Evolutionary conservation across 2,329 filamentous ascomycete species (phyloP).

Genomic region (Teratosphaeria nubilosa): DNA sequence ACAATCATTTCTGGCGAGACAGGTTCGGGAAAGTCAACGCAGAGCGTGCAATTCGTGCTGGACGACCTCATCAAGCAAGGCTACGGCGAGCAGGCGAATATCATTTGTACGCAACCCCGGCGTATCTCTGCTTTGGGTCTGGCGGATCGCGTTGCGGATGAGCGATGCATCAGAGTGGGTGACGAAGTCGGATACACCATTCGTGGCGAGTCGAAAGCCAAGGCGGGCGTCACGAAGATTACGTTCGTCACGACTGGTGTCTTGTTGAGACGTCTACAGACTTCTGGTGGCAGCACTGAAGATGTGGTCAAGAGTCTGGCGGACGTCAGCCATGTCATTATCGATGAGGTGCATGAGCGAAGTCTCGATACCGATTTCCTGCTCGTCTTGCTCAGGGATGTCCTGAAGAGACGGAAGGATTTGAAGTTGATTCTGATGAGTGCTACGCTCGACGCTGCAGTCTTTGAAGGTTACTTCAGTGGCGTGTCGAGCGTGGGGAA

Average conservation of each 20-base stretch:
- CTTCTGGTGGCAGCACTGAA: slow-evolving; percentile 67
- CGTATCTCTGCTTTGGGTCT: slow-evolving; percentile 89
- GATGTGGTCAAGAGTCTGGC: slow-evolving; percentile 73
- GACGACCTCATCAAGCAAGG: slow-evolving; percentile 75
- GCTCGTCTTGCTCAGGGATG: slow-evolving; percentile 74
- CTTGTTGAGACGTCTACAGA: slow-evolving; percentile 79
- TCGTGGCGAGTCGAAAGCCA: slow-evolving; percentile 74
- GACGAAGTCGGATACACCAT: slow-evolving; percentile 88
- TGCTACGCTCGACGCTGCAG: slow-evolving; percentile 79
- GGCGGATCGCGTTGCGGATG: slow-evolving; percentile 88
- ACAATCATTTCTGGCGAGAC: slow-evolving; percentile 97
- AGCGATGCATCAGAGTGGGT: slow-evolving; percentile 71
- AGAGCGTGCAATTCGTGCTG: slow-evolving; percentile 90
- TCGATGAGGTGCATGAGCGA: slow-evolving; percentile 93
- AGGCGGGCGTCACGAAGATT: slow-evolving; percentile 65
- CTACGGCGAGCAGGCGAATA: slow-evolving; percentile 70
- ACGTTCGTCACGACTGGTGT: slow-evolving; percentile 96
- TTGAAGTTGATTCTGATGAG: slow-evolving; percentile 93
- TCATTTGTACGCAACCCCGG: slow-evolving; percentile 90
- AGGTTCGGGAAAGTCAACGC: slow-evolving; percentile 91
- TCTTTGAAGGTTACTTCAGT: slow-evolving; percentile 76
- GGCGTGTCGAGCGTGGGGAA: slow-evolving; percentile 49
- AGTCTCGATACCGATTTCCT: slow-evolving; percentile 93
- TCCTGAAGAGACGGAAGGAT: slow-evolving; percentile 62
- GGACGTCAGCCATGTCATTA: slow-evolving; percentile 87